phyloP scores from a whole-genome alignment of 148 eudicot genomes.

The Simmondsia chinensis region DNA sequence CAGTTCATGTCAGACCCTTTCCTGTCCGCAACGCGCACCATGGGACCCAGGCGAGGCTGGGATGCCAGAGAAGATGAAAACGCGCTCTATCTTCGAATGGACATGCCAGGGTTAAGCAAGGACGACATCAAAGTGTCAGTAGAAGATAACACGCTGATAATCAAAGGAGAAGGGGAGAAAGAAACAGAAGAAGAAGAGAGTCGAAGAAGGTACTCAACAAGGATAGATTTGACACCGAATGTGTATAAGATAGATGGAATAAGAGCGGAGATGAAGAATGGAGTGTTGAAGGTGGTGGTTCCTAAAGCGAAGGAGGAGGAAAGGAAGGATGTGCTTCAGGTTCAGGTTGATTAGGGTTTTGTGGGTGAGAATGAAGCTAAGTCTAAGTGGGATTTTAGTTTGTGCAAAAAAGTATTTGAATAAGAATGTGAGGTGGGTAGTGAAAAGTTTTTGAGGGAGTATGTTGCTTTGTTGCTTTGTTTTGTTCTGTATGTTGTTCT shows the following conservation, averaged over 20 bases:
- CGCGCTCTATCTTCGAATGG: conserved; percentile 42
- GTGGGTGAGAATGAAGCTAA: too few species aligned
- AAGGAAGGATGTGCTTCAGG: conserved; percentile 38
- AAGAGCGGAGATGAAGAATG: conserved; percentile 59
- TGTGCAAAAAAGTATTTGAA: too few species aligned
- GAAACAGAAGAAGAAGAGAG: conserved; percentile 32
- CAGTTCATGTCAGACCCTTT: conserved; percentile 41
- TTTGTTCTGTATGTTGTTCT: too few species aligned
- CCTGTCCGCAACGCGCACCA: conserved; percentile 16
- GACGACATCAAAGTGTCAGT: conserved; percentile 65
- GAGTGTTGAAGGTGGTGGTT: conserved; percentile 42
- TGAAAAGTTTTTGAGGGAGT: too few species aligned
- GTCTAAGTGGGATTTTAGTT: too few species aligned
- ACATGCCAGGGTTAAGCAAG: conserved; percentile 82
- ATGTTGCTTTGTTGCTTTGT: too few species aligned
- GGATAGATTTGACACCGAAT: conserved; percentile 45
- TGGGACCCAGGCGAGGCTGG: conserved; percentile 42
- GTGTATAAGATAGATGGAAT: conserved; percentile 32
- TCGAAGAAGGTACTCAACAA: conserved; percentile 34
- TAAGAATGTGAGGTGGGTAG: too few species aligned
- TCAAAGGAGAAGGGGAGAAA: conserved; percentile 47
- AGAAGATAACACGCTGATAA: conserved; percentile 55
- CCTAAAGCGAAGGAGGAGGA: conserved; percentile 55
- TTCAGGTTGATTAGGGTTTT: conserved; percentile 33
- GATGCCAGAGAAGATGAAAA: conserved; percentile 48